A percentile compares a stretch with the other conserved stretches of the same genome.
Conservation (phyloP, 2,329 filamentous ascomycete genomes). For the Cladosporium sp. region DNA sequence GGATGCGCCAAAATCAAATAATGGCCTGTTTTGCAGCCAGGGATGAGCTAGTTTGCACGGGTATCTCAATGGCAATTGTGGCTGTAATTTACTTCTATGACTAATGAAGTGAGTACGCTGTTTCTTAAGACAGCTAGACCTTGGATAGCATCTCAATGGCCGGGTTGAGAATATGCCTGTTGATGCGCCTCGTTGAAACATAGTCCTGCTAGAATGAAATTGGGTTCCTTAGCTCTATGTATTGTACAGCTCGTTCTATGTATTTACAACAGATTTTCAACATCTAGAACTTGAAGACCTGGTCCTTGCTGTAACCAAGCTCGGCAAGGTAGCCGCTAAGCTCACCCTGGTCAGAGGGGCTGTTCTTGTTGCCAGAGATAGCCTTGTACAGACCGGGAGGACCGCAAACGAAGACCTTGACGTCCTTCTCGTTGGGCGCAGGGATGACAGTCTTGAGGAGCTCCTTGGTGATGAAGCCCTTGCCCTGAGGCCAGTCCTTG, state of each 20-base stretch:
- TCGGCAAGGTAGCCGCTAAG: conserved; percentile 79
- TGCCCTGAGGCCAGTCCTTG: conserved; percentile 73
- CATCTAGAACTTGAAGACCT: conserved; percentile 90
- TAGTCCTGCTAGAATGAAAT: not conserved
- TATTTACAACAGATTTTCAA: not conserved
- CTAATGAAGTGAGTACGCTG: too few species aligned
- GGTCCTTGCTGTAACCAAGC: conserved; percentile 79
- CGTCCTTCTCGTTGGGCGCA: conserved; percentile 85
- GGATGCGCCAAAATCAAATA: too few species aligned
- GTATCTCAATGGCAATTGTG: too few species aligned
- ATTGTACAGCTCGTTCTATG: conserved; percentile 6
- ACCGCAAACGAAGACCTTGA: conserved; percentile 96
- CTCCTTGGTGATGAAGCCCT: conserved; percentile 85
- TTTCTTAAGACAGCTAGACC: too few species aligned
- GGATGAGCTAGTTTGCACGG: too few species aligned
- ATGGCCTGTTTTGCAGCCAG: too few species aligned
- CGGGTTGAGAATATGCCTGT: not conserved
- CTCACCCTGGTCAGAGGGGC: conserved; percentile 92
- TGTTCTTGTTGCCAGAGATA: conserved; percentile 85
- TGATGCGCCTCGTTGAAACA: not conserved
- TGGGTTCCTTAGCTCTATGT: not conserved
- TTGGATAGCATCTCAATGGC: too few species aligned
- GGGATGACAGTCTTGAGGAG: conserved; percentile 92
- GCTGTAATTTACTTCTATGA: too few species aligned
- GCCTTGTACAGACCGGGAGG: conserved; percentile 93